Evolutionary conservation across 805 yeast genomes (phyloP).

Genomic region (Yarrowia hollandica): DNA sequence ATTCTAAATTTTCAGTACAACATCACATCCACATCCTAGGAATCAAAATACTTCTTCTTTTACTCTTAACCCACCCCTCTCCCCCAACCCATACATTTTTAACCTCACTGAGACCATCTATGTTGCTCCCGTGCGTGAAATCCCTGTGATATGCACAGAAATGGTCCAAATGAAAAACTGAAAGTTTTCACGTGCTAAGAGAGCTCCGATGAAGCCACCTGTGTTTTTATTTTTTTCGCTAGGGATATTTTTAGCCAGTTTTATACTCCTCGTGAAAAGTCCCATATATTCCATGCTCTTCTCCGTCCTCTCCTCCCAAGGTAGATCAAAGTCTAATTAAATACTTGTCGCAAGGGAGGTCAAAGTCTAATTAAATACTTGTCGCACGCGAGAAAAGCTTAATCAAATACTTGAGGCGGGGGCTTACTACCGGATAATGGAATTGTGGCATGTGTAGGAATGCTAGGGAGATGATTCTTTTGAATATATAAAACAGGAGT

Average conservation of each 20-base stretch:
- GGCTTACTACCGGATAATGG: background rate
- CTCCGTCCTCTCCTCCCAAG: too few species aligned
- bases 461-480: background rate
- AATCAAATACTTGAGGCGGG: constrained; percentile 10
- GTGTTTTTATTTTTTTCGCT: too few species aligned
- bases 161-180: too few species aligned
- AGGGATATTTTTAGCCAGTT: too few species aligned
- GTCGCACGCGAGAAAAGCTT: constrained; percentile 4
- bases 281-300: constrained; percentile 6
- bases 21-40: too few species aligned
- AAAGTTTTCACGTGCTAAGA: too few species aligned
- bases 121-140: background rate
- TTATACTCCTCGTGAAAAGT: background rate
- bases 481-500: too few species aligned
- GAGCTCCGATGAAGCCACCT: too few species aligned
- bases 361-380: background rate
- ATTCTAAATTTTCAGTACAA: too few species aligned
- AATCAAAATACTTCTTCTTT: background rate
- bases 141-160: too few species aligned
- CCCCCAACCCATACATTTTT: constrained; percentile 4
- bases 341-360: constrained; percentile 17
- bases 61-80: background rate
- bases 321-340: background rate
- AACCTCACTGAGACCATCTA: background rate
- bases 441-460: background rate